Base-by-base conservation (phyloP, 2,329 filamentous ascomycete genomes). In the Magnaporthales sp. region DNA sequence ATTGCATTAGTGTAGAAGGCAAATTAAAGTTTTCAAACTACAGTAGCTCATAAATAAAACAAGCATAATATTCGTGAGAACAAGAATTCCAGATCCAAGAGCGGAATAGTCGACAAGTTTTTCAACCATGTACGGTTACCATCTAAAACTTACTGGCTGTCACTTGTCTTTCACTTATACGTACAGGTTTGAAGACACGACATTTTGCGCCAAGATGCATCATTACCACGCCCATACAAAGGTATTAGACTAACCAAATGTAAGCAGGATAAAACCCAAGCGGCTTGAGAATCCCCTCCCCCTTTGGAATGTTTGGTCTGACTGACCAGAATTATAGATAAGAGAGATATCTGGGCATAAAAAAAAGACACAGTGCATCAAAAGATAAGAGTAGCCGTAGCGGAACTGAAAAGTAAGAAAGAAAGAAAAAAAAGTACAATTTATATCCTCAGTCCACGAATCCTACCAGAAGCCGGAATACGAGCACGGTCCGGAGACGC, bases 401-500 rank as follows among this genome's bases (percentile, higher is more conserved):
- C 8, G 38, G 1, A 51, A n/a, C 19, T n/a, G 11, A 51, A n/a
- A 51, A 8, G 15, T 3, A 51, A 51, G 38, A 51, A 51, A n/a
- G n/a, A n/a, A 51, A 8, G 15, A 1, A 51, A 51, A 19, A 51
- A 51, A n/a, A 51, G n/a, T 9, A 8, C 38, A 8, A 8, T 13
- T 58, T n/a, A 65, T 15, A 58, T 56, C 46, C 63, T 56, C 2
- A 65, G 22, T 24, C 63, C 63, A 10, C 46, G 38, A 22, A 24
- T n/a, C 13, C 63, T 46, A 15, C 38, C 26, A 7, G 63, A n/a
- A 19, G 15, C 46, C 7, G 26, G 10, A 0, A n/a, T 32, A 15
- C 24, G 46, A 11, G 51, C 29, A 68, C 75, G 72, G n/a, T 77
- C 77, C 2, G 80, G 80, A 29, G 80, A 80, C 31, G 74, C 73